Evolutionary conservation across 1,284 basidiomycete species (phyloP).

Genomic region (Boletus mariae): DNA sequence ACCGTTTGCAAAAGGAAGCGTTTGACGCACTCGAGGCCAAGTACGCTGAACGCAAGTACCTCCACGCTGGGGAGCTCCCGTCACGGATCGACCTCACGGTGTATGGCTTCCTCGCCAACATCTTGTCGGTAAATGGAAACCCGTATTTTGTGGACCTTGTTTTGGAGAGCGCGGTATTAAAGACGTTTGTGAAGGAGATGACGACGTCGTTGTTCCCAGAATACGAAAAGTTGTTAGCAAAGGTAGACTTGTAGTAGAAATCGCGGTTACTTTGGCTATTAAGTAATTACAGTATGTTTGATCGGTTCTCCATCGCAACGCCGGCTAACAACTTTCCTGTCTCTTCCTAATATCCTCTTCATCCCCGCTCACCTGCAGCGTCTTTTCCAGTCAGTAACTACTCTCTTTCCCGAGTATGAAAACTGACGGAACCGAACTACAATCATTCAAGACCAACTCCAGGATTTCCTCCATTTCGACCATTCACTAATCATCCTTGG

Average conservation of each 20-base stretch:
- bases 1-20: slow-evolving; percentile 30
- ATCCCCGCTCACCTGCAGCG: slow-evolving; percentile 2
- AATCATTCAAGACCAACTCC: not conserved
- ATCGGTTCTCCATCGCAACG: slow-evolving; percentile 17
- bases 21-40: slow-evolving; percentile 31
- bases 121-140: slow-evolving; percentile 20
- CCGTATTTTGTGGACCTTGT: slow-evolving; percentile 30
- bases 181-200: slow-evolving; percentile 24
- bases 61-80: slow-evolving; percentile 27
- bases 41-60: slow-evolving; percentile 20
- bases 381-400: slow-evolving; percentile 9
- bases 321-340: not conserved
- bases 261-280: not conserved
- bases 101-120: slow-evolving; percentile 32
- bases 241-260: not conserved
- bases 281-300: not conserved
- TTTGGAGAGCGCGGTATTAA: slow-evolving; percentile 18
- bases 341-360: not conserved
- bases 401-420: slow-evolving; percentile 1
- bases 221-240: slow-evolving; percentile 19
- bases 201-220: slow-evolving; percentile 29
- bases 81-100: slow-evolving; percentile 33
- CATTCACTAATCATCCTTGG: not conserved
- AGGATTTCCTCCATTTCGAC: not conserved
- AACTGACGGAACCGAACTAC: slow-evolving; percentile 21